These are phyloP conservation scores for Tausonia pullulans DNA, from an alignment of 1,284 basidiomycete species.

Conservation along the genomic window DNA sequence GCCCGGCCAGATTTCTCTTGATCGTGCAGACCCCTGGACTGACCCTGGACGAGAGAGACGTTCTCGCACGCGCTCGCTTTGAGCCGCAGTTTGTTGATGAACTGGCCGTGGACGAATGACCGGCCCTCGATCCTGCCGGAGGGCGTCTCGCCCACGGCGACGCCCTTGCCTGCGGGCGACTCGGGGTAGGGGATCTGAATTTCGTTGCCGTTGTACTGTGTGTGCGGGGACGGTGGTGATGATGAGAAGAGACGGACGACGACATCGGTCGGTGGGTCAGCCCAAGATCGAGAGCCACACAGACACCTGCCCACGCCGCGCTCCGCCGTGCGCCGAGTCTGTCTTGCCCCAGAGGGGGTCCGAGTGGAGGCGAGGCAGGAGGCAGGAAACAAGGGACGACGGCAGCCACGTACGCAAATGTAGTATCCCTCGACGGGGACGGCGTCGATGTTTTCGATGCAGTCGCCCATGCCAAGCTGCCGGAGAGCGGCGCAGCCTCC, in stretches of 20 bases:
- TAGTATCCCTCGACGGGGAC: slow-evolving; percentile 75
- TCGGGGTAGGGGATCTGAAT: slow-evolving; percentile 16
- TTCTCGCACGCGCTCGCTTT: slow-evolving; percentile 1
- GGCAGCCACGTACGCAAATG: slow-evolving; percentile 2
- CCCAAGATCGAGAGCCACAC: too few species aligned
- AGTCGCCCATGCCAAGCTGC: slow-evolving; percentile 58
- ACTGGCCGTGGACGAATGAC: slow-evolving; percentile 14
- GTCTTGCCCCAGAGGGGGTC: too few species aligned
- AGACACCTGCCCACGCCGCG: too few species aligned
- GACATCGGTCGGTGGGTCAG: too few species aligned
- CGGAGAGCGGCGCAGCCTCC: slow-evolving; percentile 72
- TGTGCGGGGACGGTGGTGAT: neutral
- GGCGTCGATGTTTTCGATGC: slow-evolving; percentile 76
- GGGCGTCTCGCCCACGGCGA: neutral
- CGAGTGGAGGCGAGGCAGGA: too few species aligned
- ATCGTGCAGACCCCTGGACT: neutral
- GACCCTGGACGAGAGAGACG: slow-evolving; percentile 11
- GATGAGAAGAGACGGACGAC: too few species aligned
- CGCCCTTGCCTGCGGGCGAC: neutral
- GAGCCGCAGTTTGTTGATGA: slow-evolving; percentile 10
- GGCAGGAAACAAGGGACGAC: too few species aligned
- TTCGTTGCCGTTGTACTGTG: slow-evolving; percentile 11
- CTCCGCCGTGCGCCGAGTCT: too few species aligned
- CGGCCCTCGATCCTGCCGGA: slow-evolving; percentile 12
- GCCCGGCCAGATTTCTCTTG: neutral